Percentiles rank a stretch among this genome's conserved stretches.
Conservation (phyloP, 352 stramenopile species). For the Globisporangium camurandrum region DNA sequence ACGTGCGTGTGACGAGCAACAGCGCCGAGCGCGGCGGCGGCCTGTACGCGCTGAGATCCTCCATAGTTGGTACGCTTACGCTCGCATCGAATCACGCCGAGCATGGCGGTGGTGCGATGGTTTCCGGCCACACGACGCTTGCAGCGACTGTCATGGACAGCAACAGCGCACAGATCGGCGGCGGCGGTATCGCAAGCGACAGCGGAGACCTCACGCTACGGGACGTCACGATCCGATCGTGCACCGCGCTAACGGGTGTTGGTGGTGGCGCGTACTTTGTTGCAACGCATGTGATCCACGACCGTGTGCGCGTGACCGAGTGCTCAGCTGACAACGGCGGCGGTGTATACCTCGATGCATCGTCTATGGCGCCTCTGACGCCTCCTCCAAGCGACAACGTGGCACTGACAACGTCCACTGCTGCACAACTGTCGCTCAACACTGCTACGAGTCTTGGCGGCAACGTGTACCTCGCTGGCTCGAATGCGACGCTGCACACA, state of each 20-base stretch:
- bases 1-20: conserved; percentile 15
- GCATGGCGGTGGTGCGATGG: conserved; percentile 19
- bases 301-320: conserved; percentile 11
- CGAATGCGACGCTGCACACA: conserved; percentile 11
- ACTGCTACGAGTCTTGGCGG: conserved; percentile 20
- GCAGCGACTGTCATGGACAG: conserved; percentile 10
- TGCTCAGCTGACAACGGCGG: conserved; percentile 20
- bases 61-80: conserved; percentile 13
- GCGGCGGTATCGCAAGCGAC: conserved; percentile 21
- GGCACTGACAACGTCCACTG: neutral
- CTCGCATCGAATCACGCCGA: conserved; percentile 17
- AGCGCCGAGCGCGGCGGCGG: conserved; percentile 19
- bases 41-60: conserved; percentile 16
- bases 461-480: conserved; percentile 22
- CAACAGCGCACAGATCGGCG: conserved; percentile 16
- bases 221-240: conserved; percentile 15
- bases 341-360: conserved; percentile 23
- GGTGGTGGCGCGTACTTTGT: conserved; percentile 24
- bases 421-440: conserved; percentile 6
- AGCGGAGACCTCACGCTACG: conserved; percentile 19
- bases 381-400: neutral
- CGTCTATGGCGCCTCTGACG: conserved; percentile 17
- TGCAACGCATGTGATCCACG: conserved; percentile 11
- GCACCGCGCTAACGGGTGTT: conserved; percentile 10
- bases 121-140: conserved; percentile 9